Conservation (phyloP, 106 monocot species). For the Dactylorhiza incarnata region DNA sequence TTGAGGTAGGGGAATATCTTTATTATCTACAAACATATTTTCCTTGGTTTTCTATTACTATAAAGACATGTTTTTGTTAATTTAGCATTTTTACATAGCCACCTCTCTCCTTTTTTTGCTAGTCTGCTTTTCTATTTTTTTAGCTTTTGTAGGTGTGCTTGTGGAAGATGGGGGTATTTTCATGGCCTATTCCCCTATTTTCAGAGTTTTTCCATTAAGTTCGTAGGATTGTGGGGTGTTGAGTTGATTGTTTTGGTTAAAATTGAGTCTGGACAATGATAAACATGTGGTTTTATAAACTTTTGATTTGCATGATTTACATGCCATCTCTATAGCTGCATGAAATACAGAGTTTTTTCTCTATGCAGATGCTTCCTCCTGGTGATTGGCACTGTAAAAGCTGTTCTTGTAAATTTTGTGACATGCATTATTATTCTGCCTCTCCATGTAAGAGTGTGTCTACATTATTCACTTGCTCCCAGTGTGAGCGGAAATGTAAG, state of each 20-base stretch:
- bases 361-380: constrained; percentile 66
- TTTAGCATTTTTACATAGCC: not conserved
- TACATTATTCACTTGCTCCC: constrained; percentile 47
- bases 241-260: not conserved
- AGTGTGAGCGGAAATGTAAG: constrained; percentile 80
- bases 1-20: constrained; percentile 43
- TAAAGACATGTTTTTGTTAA: not conserved
- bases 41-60: not conserved
- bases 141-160: not conserved
- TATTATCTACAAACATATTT: not conserved
- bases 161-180: not conserved
- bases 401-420: constrained; percentile 86
- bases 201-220: not conserved
- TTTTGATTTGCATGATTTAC: not conserved
- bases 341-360: not conserved
- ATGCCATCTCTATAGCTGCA: not conserved
- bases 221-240: not conserved
- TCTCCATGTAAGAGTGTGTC: not conserved
- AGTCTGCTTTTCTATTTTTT: not conserved
- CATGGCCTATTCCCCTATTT: not conserved
- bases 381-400: constrained; percentile 74
- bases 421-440: constrained; percentile 15
- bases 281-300: not conserved
- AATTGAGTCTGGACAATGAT: not conserved
- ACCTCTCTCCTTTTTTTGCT: not conserved